phyloP scores from a whole-genome alignment of 495 filamentous ascomycete genomes.

The Cetradonia linearis region DNA sequence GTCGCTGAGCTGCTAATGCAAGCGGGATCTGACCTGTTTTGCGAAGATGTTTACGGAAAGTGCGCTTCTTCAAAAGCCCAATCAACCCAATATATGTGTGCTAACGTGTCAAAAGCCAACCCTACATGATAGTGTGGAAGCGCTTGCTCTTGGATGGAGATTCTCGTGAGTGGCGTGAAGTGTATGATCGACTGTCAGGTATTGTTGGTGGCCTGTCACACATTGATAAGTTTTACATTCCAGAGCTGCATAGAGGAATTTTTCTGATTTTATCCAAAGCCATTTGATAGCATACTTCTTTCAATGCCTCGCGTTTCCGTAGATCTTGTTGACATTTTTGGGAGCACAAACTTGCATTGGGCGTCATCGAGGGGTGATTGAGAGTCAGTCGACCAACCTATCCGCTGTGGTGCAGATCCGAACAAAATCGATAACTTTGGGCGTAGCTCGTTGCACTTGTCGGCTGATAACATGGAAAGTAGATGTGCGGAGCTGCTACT shows the following conservation, averaged over 20 bases:
- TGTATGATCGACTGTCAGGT: not conserved
- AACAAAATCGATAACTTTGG: not conserved
- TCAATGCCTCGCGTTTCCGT: conserved; percentile 4
- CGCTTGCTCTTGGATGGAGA: fast-evolving
- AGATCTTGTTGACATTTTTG: not conserved
- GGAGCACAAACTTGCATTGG: conserved; percentile 5
- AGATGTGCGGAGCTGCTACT: not conserved
- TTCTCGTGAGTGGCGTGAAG: no score
- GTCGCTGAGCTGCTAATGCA: conserved; percentile 1
- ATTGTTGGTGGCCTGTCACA: not conserved
- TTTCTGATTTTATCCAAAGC: not conserved
- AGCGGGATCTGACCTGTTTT: conserved; percentile 7
- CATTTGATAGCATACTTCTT: not conserved
- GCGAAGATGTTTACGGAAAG: not conserved
- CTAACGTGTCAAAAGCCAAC: not conserved
- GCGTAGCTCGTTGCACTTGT: not conserved
- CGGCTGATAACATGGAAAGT: not conserved
- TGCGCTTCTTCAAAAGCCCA: not conserved
- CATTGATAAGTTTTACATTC: not conserved
- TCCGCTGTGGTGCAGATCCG: conserved; percentile 3
- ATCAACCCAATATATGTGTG: not conserved
- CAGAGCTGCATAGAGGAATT: not conserved
- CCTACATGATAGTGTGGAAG: not conserved
- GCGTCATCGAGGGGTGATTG: not conserved
- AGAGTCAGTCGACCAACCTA: not conserved